Evolutionary conservation across 805 yeast genomes (phyloP).

Genomic region (Cyberlindnera galapagoensis): DNA sequence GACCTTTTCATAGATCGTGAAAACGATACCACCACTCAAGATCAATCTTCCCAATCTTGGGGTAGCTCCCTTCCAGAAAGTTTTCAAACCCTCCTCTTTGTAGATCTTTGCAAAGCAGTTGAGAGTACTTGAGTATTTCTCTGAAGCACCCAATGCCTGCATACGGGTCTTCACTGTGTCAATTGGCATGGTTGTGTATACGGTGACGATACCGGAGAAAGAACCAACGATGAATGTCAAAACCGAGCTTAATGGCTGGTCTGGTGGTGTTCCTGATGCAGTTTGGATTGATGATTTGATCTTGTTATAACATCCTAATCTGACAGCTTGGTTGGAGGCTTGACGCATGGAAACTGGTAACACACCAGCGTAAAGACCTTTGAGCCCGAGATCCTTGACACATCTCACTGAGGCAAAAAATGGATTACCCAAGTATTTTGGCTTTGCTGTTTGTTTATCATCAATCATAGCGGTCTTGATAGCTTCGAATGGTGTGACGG

Average conservation of each 20-base stretch:
- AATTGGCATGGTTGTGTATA: conserved; percentile 90
- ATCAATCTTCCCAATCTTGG: conserved; percentile 91
- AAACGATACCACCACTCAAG: conserved; percentile 94
- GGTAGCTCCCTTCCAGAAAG: conserved; percentile 98
- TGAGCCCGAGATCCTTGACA: conserved; percentile 70
- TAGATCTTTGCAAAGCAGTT: conserved; percentile 79
- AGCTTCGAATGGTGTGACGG: conserved; percentile 96
- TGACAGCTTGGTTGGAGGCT: conserved; percentile 91
- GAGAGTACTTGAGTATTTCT: conserved; percentile 63
- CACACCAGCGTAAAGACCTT: conserved; percentile 82
- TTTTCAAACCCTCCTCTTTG: conserved; percentile 79
- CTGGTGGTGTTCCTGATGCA: conserved; percentile 57
- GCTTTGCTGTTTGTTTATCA: conserved; percentile 72
- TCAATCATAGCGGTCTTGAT: conserved; percentile 94
- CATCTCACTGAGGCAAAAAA: conserved; percentile 53
- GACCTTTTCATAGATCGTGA: conserved; percentile 92
- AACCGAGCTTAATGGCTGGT: conserved; percentile 67
- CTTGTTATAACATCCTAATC: conserved; percentile 88
- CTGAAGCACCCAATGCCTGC: conserved; percentile 83
- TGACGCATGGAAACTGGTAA: conserved; percentile 93
- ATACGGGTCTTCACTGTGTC: conserved; percentile 95
- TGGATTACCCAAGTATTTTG: conserved; percentile 58
- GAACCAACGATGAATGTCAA: conserved; percentile 88
- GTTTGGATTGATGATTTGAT: conserved; percentile 75
- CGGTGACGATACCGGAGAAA: conserved; percentile 83